A percentile compares a stretch with the other conserved stretches of the same genome.
phyloP scores from a whole-genome alignment of 2,329 filamentous ascomycete species.

The Stemphylium beticola region DNA sequence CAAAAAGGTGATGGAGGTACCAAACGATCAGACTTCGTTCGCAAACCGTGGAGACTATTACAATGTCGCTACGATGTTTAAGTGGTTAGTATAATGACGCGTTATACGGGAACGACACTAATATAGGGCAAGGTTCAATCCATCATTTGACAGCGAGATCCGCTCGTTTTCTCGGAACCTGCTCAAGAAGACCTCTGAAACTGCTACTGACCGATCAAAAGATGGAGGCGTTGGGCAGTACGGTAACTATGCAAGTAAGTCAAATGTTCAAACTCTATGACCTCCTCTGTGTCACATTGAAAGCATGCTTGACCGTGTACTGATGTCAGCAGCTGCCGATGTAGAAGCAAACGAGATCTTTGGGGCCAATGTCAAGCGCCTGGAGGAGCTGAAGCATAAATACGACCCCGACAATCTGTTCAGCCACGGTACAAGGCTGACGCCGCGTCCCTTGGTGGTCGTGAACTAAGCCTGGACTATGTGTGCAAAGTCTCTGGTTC shows the following conservation, averaged over 20 bases:
- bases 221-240: slow-evolving; percentile 40
- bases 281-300: background rate
- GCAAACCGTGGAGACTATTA: slow-evolving; percentile 43
- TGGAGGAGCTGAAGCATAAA: slow-evolving; percentile 43
- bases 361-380: slow-evolving; percentile 39
- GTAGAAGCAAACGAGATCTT: slow-evolving; percentile 39
- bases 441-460: slow-evolving; percentile 26
- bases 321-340: slow-evolving; percentile 25
- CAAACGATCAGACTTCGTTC: slow-evolving; percentile 35
- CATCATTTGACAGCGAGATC: slow-evolving; percentile 32
- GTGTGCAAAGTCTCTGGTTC: too few relatives aligned
- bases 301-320: background rate
- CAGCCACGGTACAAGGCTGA: slow-evolving; percentile 33
- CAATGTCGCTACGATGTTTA: slow-evolving; percentile 41
- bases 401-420: slow-evolving; percentile 46
- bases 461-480: slow-evolving; percentile 17
- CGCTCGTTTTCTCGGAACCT: slow-evolving; percentile 33
- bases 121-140: slow-evolving; percentile 29
- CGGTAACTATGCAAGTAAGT: slow-evolving; percentile 40
- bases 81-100: slow-evolving; percentile 32
- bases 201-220: slow-evolving; percentile 24
- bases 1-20: slow-evolving; percentile 29
- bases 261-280: too few relatives aligned
- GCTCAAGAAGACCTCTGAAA: slow-evolving; percentile 34
- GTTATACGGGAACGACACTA: background rate